A percentile compares a stretch with the other conserved stretches of the same genome.
phyloP scores from a whole-genome alignment of 768 basidiomycete genomes.

The Strobilomyces echinocephalus region DNA sequence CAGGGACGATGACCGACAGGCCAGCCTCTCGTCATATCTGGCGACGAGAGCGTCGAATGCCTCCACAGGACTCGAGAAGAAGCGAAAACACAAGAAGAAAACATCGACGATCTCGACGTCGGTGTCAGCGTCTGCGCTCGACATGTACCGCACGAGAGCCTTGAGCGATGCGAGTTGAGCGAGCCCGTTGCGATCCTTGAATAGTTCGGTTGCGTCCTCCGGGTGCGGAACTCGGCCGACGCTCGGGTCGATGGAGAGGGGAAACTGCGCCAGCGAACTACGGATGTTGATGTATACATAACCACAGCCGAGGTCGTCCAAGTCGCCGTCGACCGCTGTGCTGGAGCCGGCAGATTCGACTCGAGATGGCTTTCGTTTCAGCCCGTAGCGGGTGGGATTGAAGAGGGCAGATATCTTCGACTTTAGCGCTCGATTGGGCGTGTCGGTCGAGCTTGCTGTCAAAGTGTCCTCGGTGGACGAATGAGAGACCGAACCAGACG shows the following conservation, averaged over 20 bases:
- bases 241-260: slow-evolving; percentile 20
- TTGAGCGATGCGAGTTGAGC: slow-evolving; percentile 35
- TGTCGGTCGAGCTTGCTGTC: slow-evolving; percentile 3
- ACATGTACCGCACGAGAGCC: slow-evolving; percentile 44
- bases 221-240: slow-evolving; percentile 30
- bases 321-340: slow-evolving; percentile 18
- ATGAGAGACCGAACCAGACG: background rate
- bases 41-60: slow-evolving; percentile 41
- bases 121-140: slow-evolving; percentile 35
- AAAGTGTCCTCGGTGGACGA: slow-evolving; percentile 2
- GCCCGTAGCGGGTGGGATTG: slow-evolving; percentile 9
- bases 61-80: slow-evolving; percentile 51
- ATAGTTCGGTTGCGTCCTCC: slow-evolving; percentile 28
- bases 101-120: slow-evolving; percentile 44
- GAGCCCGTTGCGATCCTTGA: slow-evolving; percentile 23
- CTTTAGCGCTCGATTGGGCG: background rate
- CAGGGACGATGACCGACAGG: slow-evolving; percentile 26
- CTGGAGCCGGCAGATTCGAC: slow-evolving; percentile 14
- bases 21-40: slow-evolving; percentile 43
- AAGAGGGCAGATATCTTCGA: slow-evolving; percentile 16
- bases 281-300: slow-evolving; percentile 24
- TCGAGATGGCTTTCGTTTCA: slow-evolving; percentile 5
- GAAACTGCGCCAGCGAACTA: slow-evolving; percentile 28
- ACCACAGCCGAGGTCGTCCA: slow-evolving; percentile 10
- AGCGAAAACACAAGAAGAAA: slow-evolving; percentile 71